Conservation (phyloP, 371 early-diverging fungal genomes). For the Actinomucor elegans region DNA sequence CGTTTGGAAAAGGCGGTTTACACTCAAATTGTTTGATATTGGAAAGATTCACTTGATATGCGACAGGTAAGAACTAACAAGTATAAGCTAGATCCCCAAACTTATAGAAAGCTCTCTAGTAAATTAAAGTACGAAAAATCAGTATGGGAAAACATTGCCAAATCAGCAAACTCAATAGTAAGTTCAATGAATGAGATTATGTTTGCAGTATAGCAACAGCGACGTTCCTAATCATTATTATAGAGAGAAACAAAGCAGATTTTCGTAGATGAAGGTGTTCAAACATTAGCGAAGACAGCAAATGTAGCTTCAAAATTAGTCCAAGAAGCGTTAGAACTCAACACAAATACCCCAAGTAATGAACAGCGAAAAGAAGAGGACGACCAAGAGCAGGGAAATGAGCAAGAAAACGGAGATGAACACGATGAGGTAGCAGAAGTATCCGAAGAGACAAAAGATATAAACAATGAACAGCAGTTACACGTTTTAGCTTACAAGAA, state of each 20-base stretch:
- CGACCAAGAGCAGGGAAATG: conserved; percentile 18
- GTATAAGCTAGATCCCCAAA: neutral
- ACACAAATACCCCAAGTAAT: conserved; percentile 14
- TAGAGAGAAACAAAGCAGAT: conserved; percentile 8
- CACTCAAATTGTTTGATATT: conserved; percentile 2
- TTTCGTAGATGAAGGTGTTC: conserved; percentile 11
- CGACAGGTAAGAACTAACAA: conserved; percentile 5
- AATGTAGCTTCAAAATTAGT: conserved; percentile 11
- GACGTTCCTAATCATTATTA: conserved; percentile 14
- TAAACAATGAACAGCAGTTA: conserved; percentile 8
- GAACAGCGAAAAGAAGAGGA: conserved; percentile 29
- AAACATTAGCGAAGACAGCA: conserved; percentile 11
- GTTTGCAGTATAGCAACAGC: conserved; percentile 8
- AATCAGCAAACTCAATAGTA: conserved; percentile 13
- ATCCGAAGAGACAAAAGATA: conserved; percentile 4
- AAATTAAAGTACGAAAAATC: conserved; percentile 14
- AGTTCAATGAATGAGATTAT: conserved; percentile 14
- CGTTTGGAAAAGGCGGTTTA: conserved; percentile 4
- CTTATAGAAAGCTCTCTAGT: conserved; percentile 9
- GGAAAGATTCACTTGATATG: conserved; percentile 2
- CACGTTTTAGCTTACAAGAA: conserved; percentile 8
- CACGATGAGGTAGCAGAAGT: conserved; percentile 7
- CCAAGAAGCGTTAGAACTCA: conserved; percentile 13
- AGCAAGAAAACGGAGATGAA: conserved; percentile 10
- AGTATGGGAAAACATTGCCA: conserved; percentile 10